Evolutionary conservation across 306 rosid genomes (phyloP).

Genomic region (Castanospermum australe): DNA sequence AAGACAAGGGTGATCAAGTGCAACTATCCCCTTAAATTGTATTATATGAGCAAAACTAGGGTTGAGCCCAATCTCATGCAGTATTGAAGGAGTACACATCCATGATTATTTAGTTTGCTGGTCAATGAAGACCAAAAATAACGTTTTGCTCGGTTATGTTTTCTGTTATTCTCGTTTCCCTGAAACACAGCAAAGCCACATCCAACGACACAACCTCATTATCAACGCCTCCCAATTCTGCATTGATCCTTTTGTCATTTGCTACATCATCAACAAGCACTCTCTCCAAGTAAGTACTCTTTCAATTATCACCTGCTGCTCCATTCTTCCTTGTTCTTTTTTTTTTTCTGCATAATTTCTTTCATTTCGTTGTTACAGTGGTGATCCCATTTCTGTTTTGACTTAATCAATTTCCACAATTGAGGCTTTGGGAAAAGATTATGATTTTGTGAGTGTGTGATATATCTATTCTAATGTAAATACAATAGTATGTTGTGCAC

Average conservation of each 20-base stretch:
- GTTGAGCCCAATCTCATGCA: too few species aligned
- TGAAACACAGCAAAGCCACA: constrained; percentile 30
- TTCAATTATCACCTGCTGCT: background rate
- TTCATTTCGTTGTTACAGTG: background rate
- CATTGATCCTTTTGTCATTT: constrained; percentile 5
- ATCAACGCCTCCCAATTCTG: background rate
- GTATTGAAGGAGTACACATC: background rate
- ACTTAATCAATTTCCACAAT: background rate
- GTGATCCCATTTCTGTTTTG: background rate
- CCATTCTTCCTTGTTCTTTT: background rate
- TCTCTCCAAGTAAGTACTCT: constrained; percentile 8
- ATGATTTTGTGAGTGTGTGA: background rate
- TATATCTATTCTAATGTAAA: background rate
- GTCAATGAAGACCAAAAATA: background rate
- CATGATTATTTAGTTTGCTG: background rate
- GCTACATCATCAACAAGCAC: constrained; percentile 1
- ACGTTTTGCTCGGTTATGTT: background rate
- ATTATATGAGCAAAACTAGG: too few species aligned
- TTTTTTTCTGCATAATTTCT: background rate
- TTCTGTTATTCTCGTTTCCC: constrained; percentile 30
- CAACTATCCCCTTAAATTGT: too few species aligned
- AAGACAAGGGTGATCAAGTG: too few species aligned
- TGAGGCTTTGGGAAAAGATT: background rate
- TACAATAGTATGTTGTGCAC: background rate
- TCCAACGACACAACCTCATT: background rate